These are phyloP conservation scores for Colletotrichum noveboracense DNA, from an alignment of 2,329 filamentous ascomycete species.

Conservation along the genomic window DNA sequence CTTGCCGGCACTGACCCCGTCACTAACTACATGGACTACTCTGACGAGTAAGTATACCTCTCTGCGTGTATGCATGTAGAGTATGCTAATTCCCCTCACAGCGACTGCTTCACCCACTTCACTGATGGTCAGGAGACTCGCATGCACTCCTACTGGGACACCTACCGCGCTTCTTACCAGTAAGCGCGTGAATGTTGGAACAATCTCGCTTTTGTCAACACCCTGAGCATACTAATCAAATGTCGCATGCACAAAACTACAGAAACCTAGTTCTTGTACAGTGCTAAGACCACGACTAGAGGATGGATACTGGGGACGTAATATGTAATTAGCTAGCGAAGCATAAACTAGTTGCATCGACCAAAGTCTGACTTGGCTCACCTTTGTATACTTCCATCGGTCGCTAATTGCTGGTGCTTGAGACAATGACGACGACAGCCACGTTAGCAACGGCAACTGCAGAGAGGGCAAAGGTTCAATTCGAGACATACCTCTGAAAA, in stretches of 20 bases:
- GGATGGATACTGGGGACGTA: not conserved
- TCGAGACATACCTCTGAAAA: not conserved
- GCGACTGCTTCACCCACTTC: constrained; percentile 50
- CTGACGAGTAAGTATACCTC: constrained; percentile 40
- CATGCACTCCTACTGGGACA: constrained; percentile 34
- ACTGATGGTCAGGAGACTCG: constrained; percentile 43
- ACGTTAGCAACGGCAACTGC: not conserved
- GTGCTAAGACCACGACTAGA: not conserved
- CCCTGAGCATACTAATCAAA: not conserved
- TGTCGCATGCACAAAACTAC: not conserved
- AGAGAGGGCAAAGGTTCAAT: not conserved
- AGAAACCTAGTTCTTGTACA: not conserved
- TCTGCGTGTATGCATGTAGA: not conserved
- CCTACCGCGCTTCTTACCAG: constrained; percentile 29
- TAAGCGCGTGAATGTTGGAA: not conserved
- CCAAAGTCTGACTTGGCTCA: not conserved
- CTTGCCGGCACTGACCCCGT: constrained; percentile 38
- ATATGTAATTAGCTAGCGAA: not conserved
- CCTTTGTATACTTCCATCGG: not conserved
- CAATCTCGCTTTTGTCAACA: not conserved
- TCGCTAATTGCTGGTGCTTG: not conserved
- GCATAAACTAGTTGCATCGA: not conserved
- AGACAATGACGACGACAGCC: not conserved
- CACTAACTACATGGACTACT: constrained; percentile 47
- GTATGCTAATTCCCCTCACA: constrained; percentile 13